Evolutionary conservation across 306 rosid genomes (phyloP).

Genomic region (Inga oerstediana): DNA sequence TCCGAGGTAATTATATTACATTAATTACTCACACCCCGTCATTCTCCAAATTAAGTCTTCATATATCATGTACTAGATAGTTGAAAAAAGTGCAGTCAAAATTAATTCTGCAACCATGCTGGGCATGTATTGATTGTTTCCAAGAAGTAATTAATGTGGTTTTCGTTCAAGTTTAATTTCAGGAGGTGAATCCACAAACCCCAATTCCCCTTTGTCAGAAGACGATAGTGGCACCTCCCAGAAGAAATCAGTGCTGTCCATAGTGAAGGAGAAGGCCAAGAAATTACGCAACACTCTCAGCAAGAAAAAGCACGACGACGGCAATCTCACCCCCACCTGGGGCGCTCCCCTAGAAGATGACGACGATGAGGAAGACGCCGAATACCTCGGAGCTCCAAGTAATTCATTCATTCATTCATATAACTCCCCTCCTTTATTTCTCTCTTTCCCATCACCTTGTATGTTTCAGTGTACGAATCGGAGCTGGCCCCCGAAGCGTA

Average conservation of each 20-base stretch:
- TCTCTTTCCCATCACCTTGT: background rate
- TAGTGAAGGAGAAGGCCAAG: conserved; percentile 81
- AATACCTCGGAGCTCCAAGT: conserved; percentile 95
- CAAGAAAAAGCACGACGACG: conserved; percentile 64
- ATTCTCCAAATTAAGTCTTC: background rate
- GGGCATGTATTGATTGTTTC: background rate
- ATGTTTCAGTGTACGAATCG: conserved; percentile 79
- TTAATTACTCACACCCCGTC: background rate
- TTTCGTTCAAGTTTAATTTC: background rate
- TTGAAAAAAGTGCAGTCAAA: background rate
- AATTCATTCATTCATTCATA: conserved; percentile 20
- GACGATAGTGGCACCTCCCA: conserved; percentile 51
- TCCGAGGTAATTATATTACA: background rate
- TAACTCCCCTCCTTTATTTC: background rate
- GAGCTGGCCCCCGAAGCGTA: conserved; percentile 75
- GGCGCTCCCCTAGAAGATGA: conserved; percentile 51
- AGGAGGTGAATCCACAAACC: conserved; percentile 50
- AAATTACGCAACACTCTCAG: conserved; percentile 68
- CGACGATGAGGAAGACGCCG: conserved; percentile 54
- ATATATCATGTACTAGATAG: background rate
- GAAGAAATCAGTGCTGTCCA: conserved; percentile 83
- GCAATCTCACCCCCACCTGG: conserved; percentile 55
- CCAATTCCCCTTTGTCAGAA: conserved; percentile 40
- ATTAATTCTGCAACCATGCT: background rate
- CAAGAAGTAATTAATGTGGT: background rate